phyloP scores from a whole-genome alignment of 1,284 basidiomycete genomes.

The Boletellus sp. region DNA sequence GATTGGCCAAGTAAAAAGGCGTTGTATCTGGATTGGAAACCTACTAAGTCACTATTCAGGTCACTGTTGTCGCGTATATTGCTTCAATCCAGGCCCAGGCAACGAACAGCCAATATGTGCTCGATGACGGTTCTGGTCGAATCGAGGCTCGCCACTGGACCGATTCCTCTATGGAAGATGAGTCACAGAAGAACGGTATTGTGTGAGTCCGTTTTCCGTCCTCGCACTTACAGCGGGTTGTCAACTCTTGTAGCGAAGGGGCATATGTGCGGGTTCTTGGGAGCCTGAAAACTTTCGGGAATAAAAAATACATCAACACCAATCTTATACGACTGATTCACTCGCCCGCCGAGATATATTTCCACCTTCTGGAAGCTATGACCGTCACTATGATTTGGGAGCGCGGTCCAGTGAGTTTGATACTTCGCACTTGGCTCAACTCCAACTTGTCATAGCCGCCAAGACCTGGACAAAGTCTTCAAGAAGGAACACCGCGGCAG shows the following conservation, averaged over 20 bases:
- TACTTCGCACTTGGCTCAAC: not conserved
- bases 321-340: constrained; percentile 66
- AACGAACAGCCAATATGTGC: constrained; percentile 78
- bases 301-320: constrained; percentile 80
- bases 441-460: constrained; percentile 23
- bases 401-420: constrained; percentile 41
- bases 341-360: constrained; percentile 81
- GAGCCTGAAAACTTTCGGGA: constrained; percentile 83
- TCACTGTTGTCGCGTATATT: constrained; percentile 81
- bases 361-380: constrained; percentile 65
- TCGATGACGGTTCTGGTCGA: constrained; percentile 89
- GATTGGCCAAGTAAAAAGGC: constrained; percentile 67
- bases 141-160: constrained; percentile 91
- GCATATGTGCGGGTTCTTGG: constrained; percentile 86
- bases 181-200: constrained; percentile 47
- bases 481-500: constrained; percentile 15
- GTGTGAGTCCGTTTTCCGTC: constrained; percentile 22
- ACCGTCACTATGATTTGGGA: constrained; percentile 46
- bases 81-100: constrained; percentile 66
- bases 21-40: not conserved
- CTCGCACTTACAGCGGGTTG: not conserved
- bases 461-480: constrained; percentile 24
- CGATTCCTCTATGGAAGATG: constrained; percentile 61
- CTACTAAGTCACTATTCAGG: constrained; percentile 34
- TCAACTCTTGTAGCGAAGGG: constrained; percentile 52